Conservation (phyloP, 768 basidiomycete species). For the Chlorophyllum brunneum region DNA sequence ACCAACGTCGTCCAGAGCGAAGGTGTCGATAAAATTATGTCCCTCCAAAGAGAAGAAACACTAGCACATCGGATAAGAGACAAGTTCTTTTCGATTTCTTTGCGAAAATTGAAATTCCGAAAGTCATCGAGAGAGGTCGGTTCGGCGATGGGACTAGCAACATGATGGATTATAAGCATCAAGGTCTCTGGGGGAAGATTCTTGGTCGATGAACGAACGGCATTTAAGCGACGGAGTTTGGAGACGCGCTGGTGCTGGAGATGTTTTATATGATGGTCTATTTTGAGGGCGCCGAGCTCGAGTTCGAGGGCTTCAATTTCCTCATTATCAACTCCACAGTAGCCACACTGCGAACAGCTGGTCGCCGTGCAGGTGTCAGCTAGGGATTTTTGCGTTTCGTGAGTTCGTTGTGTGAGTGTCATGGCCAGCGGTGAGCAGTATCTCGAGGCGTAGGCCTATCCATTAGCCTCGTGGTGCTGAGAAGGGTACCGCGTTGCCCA, state of each 20-base stretch:
- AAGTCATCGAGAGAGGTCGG: not conserved
- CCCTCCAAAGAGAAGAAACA: not conserved
- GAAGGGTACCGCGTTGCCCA: too few species aligned
- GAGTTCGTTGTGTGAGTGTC: too few species aligned
- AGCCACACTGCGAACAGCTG: not conserved
- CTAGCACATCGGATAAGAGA: not conserved
- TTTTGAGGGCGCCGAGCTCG: not conserved
- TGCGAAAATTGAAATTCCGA: not conserved
- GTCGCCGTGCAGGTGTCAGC: too few species aligned
- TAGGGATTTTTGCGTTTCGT: too few species aligned
- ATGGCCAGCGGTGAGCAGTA: too few species aligned
- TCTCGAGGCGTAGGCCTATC: too few species aligned
- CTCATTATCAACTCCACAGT: not conserved
- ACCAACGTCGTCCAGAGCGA: not conserved
- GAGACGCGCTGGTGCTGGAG: not conserved
- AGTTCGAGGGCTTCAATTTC: not conserved
- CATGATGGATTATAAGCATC: not conserved
- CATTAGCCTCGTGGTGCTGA: too few species aligned
- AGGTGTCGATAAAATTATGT: not conserved
- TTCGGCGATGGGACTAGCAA: not conserved
- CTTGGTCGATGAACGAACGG: not conserved
- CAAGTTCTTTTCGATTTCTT: not conserved
- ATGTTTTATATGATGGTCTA: not conserved
- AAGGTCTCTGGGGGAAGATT: not conserved
- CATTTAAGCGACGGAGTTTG: not conserved